These are phyloP conservation scores for Thuidium tamariscinum DNA, from an alignment of 225 moss, liverwort and hornwort genomes.

Conservation along the genomic window DNA sequence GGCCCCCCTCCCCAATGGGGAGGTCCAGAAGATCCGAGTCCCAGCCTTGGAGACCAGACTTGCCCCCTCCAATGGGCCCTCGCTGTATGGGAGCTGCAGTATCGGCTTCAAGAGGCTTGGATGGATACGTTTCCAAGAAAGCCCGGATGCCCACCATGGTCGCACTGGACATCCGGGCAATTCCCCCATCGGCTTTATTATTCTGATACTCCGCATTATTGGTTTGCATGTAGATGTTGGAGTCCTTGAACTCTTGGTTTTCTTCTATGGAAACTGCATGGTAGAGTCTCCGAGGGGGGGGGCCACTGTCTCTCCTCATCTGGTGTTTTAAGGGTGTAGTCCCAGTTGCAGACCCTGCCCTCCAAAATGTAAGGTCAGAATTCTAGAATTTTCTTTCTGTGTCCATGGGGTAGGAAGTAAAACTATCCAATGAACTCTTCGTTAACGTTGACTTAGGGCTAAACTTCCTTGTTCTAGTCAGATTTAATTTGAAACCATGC, in stretches of 20 bases:
- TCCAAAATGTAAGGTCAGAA: neutral
- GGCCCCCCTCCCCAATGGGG: constrained; percentile 43
- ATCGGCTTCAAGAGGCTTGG: constrained; percentile 33
- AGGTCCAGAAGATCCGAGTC: constrained; percentile 45
- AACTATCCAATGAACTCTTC: neutral
- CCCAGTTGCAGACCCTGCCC: constrained; percentile 6
- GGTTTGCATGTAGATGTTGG: neutral
- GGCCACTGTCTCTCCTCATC: constrained; percentile 22
- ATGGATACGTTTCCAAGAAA: constrained; percentile 25
- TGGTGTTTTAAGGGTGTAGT: neutral
- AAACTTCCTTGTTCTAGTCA: neutral
- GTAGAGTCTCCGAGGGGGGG: constrained; percentile 16
- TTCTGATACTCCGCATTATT: neutral
- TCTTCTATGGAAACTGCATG: constrained; percentile 35
- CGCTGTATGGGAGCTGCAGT: constrained; percentile 18
- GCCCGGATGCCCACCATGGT: constrained; percentile 41
- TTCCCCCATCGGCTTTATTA: constrained; percentile 5
- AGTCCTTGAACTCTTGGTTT: constrained; percentile 15
- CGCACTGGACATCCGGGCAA: constrained; percentile 43
- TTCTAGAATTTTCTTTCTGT: neutral
- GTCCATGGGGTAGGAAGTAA: neutral
- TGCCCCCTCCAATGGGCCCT: constrained; percentile 43
- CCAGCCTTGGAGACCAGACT: constrained; percentile 44
- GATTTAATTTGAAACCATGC: neutral
- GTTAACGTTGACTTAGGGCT: neutral